Base-by-base conservation (phyloP, 106 monocot species). In the Apostasia ramifera region DNA sequence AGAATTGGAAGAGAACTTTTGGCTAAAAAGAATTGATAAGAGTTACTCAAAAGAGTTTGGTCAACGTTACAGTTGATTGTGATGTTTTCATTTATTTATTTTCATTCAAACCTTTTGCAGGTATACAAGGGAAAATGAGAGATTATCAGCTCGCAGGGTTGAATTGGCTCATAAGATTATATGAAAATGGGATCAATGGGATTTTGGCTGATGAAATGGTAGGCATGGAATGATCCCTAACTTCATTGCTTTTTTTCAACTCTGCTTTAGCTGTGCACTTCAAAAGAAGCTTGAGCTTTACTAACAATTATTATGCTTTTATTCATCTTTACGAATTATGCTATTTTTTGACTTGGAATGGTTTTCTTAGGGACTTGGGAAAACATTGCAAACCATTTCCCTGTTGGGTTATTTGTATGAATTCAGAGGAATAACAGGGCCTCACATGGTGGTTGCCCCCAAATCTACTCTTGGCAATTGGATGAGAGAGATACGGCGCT, bases 141-240 rank as follows among this genome's bases (percentile, higher is more conserved):
- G 85, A 85, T 46, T 89, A 89, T 65, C 97, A 98, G 73, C 69
- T 98, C 15, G 97, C 97, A 69, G 94, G 94, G 47, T 70, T 95
- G 57, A 91, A 95, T 72, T 95, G 94, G 94, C 58, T 95, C 12
- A 91, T 95, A 56, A 68, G 85, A 2, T 77, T 95, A 46, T 95
- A 91, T 74, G 91, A 95, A 83, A 95, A 95, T 72, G 91, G 91
- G 42, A 91, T 95, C 54, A 95, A 95, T 91, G 94, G 94, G 50
- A 95, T 95, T 76, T 82, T 95, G 66, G 94, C 94, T 88, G 94
- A 95, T 88, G 94, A 95, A 63, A 95, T 95, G 94, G 94, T 98
- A 92, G 59, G 63, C 52, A 51, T 59, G 55, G 52, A 55, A 4
- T 47, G 10, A 1, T 40, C 11, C 43, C 46, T 57, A 41, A 13